Percentiles rank a stretch among this genome's conserved stretches.
Evolutionary conservation across 148 eudicot genomes (phyloP).

Genomic region (Gaultheria prostrata): DNA sequence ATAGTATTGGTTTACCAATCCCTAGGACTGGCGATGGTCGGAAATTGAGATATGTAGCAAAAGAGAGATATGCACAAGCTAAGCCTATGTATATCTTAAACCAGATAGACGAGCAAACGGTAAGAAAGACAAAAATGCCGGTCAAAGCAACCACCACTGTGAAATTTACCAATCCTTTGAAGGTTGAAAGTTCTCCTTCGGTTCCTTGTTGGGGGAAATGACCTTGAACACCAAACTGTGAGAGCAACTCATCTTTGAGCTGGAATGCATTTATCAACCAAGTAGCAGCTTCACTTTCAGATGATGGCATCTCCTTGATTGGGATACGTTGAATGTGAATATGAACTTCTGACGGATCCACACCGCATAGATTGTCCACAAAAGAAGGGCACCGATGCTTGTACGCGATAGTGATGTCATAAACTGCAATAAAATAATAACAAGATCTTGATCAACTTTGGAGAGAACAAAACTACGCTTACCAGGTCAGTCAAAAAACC

Average conservation of each 20-base stretch:
- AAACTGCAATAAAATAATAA: constrained; percentile 41
- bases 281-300: constrained; percentile 44
- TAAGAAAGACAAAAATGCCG: constrained; percentile 36
- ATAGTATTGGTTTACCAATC: constrained; percentile 28
- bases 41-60: constrained; percentile 46
- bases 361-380: constrained; percentile 64
- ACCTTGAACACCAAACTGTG: constrained; percentile 46
- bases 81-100: constrained; percentile 48
- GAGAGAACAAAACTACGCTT: not conserved
- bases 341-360: constrained; percentile 78
- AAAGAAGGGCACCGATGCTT: constrained; percentile 60
- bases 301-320: constrained; percentile 40
- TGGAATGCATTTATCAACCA: constrained; percentile 56
- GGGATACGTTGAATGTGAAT: constrained; percentile 51
- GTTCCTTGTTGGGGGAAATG: constrained; percentile 49
- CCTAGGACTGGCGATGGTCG: constrained; percentile 45
- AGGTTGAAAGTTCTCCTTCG: constrained; percentile 50
- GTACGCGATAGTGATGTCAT: constrained; percentile 73
- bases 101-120: constrained; percentile 46
- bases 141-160: constrained; percentile 34
- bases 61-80: constrained; percentile 56
- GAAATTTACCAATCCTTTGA: constrained; percentile 50
- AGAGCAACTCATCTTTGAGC: constrained; percentile 57
- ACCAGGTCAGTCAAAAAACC: not conserved
- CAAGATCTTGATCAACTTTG: not conserved